Base-by-base conservation (phyloP, 1,284 basidiomycete genomes). In the Rhodotorula glutinis region DNA sequence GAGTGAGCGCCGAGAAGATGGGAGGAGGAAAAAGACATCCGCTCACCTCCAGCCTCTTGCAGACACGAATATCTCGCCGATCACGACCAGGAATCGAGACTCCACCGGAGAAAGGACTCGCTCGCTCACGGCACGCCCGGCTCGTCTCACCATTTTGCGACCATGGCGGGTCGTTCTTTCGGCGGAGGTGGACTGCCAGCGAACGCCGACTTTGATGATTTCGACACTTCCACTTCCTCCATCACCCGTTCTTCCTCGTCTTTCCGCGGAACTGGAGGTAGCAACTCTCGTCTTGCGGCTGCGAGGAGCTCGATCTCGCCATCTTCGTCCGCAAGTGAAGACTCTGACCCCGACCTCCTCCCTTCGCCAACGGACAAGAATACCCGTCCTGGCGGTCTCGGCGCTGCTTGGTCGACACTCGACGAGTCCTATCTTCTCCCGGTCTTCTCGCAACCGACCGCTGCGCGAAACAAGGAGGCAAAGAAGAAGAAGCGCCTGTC, bases 371-470 rank as follows among this genome's bases (percentile, higher is more conserved):
- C 43, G 4, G 14, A 16, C 8, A 14, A 53, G 53, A 23, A 4
- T 11, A 14, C 23, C n/a, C 23, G 13, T 10, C 25, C 47, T 2
- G 47, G 57, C 9, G 57, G 57, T 8, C 57, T 59, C 47, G 57
- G 57, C 23, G 33, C 27, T 5, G 57, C 33, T 5, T 59, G 57
- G 57, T 27, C 33, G 73, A 84, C 88, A 41, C 82, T 98, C 54
- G 95, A 98, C 79, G 92, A 98, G 79, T 85, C 92, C 67, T 98
- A 97, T 78, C 82, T 98, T 23, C 80, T 98, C 4, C 96, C 95
- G 23, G 74, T 75, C 4, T 98, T 98, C 81, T 92, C 90, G 65
- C 98, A 98, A 78, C 71, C 79, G 40, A 80, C 80, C 0, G 80
- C 80, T 7, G 33, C 33, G 33, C 5, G 33, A 1, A 78, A 74